A percentile compares a stretch with the other conserved stretches of the same genome.
Conservation (phyloP, 305 asterid genomes). For the Nicotiana rustica region DNA sequence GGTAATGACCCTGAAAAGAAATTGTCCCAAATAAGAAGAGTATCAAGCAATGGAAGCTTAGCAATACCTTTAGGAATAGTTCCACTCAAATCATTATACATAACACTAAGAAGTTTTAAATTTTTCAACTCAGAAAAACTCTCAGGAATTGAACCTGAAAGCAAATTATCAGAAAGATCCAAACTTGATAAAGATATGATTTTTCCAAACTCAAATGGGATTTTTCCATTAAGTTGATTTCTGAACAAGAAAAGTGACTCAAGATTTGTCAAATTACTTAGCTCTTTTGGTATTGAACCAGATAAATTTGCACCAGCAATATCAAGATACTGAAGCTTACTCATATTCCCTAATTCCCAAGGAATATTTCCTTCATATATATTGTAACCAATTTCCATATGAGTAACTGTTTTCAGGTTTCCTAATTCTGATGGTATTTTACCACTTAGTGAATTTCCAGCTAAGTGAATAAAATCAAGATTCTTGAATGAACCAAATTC, state of each 20-base stretch:
- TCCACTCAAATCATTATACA: constrained; percentile 86
- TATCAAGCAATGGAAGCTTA: constrained; percentile 74
- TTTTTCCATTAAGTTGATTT: constrained; percentile 63
- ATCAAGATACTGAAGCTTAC: constrained; percentile 79
- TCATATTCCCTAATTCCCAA: constrained; percentile 84
- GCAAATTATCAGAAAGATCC: constrained; percentile 93
- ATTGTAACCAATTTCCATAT: constrained; percentile 97
- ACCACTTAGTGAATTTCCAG: constrained; percentile 81
- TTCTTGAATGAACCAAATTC: constrained; percentile 73
- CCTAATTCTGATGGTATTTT: constrained; percentile 77
- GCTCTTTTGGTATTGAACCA: constrained; percentile 66
- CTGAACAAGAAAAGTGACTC: constrained; percentile 90
- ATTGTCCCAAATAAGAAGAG: constrained; percentile 83
- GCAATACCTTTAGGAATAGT: constrained; percentile 81
- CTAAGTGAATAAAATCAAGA: constrained; percentile 80
- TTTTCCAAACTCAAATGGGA: constrained; percentile 71
- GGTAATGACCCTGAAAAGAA: constrained; percentile 84
- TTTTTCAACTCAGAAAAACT: constrained; percentile 75
- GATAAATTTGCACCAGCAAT: constrained; percentile 86
- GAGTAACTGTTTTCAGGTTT: constrained; percentile 60
- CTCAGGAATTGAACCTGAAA: constrained; percentile 83
- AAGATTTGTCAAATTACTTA: constrained; percentile 78
- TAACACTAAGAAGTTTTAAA: constrained; percentile 74
- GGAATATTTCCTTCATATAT: constrained; percentile 77
- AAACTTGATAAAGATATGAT: constrained; percentile 69